These are phyloP conservation scores for Fusarium avenaceum DNA, from an alignment of 2,329 filamentous ascomycete species.

Conservation along the genomic window DNA sequence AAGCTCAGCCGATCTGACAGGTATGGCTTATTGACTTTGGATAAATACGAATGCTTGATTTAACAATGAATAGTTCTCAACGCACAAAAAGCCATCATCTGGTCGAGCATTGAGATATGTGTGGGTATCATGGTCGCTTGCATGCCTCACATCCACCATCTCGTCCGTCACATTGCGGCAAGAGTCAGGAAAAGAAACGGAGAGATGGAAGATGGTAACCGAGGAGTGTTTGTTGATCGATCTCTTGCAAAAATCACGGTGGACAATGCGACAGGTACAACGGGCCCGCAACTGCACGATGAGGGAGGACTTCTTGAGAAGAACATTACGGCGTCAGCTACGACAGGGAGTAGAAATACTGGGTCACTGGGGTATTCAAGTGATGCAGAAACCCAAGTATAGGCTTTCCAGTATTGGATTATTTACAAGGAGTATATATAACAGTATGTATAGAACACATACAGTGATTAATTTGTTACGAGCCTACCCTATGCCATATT, in stretches of 20 bases:
- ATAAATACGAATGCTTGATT: background rate
- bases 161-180: background rate
- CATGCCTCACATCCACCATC: conserved; percentile 29
- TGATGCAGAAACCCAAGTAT: conserved; percentile 26
- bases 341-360: background rate
- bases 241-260: conserved; percentile 17
- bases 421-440: no score
- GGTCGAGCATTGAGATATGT: conserved; percentile 20
- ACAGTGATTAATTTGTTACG: no score
- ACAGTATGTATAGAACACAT: no score
- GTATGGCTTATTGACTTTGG: background rate
- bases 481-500: no score
- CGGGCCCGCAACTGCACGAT: background rate
- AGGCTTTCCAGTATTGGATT: background rate
- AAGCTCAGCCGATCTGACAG: conserved; percentile 12
- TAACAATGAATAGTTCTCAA: conserved; percentile 1
- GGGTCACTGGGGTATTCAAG: conserved; percentile 15
- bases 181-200: background rate
- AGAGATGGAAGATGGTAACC: background rate
- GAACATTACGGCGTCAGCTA: background rate
- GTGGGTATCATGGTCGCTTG: conserved; percentile 35
- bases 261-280: background rate
- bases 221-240: conserved; percentile 24
- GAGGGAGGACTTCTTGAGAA: conserved; percentile 11
- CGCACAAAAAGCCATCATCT: conserved; percentile 22